Percentiles rank a stretch among this genome's conserved stretches.
Conservation (phyloP, 768 basidiomycete genomes). For the Mycena alexandri region DNA sequence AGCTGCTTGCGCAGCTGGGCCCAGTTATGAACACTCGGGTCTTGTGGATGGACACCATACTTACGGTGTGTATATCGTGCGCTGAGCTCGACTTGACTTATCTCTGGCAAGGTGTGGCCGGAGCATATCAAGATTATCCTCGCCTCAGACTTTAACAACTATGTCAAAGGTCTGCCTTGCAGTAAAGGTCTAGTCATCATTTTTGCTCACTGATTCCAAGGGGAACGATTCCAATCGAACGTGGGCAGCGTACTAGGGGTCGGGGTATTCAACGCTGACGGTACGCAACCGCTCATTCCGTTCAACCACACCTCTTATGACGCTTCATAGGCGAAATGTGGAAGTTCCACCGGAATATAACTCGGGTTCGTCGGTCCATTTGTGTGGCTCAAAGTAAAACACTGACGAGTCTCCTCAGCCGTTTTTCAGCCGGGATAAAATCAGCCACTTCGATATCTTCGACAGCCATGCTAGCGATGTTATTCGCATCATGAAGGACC, state of each 20-base stretch:
- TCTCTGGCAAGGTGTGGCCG: conserved; percentile 25
- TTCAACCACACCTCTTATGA: background rate
- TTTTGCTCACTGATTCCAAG: conserved; percentile 32
- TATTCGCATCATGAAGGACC: conserved; percentile 55
- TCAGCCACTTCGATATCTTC: conserved; percentile 68
- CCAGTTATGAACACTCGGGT: conserved; percentile 37
- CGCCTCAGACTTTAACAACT: conserved; percentile 44
- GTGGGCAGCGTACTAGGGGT: conserved; percentile 34
- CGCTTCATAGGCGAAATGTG: conserved; percentile 62
- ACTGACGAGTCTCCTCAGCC: conserved; percentile 56
- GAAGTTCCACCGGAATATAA: conserved; percentile 56
- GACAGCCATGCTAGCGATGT: conserved; percentile 62
- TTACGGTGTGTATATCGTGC: conserved; percentile 31
- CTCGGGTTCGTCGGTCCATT: conserved; percentile 31
- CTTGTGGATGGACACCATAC: conserved; percentile 37
- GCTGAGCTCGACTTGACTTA: no score
- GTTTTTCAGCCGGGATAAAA: conserved; percentile 68
- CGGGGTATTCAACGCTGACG: conserved; percentile 73
- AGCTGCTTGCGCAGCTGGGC: conserved; percentile 19
- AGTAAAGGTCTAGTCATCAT: background rate
- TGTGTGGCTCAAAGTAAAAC: background rate
- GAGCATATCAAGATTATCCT: conserved; percentile 45
- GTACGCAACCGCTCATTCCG: conserved; percentile 39
- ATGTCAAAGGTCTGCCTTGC: conserved; percentile 40
- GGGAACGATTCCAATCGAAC: conserved; percentile 32